phyloP scores from a whole-genome alignment of 1,284 basidiomycete genomes.

The Tilletia caries region DNA sequence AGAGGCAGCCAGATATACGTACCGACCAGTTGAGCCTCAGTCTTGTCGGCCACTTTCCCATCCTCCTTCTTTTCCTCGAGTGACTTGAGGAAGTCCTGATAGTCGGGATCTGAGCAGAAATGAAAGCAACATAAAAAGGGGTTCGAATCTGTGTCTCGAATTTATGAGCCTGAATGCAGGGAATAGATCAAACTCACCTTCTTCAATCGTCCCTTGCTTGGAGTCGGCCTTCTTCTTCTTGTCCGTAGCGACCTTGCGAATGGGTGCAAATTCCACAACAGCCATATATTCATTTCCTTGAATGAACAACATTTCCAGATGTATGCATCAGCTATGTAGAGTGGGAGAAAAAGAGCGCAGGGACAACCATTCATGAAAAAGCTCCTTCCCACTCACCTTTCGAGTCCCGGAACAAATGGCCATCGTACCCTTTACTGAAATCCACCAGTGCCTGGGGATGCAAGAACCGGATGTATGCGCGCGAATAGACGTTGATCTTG shows the following conservation, averaged over 20 bases:
- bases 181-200: slow-evolving; percentile 59
- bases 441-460: slow-evolving; percentile 66
- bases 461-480: slow-evolving; percentile 89
- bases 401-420: slow-evolving; percentile 86
- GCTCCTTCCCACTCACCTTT: slow-evolving; percentile 62
- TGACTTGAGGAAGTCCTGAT: slow-evolving; percentile 23
- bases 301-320: background rate
- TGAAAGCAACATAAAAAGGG: too few species aligned
- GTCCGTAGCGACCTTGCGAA: slow-evolving; percentile 74
- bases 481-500: slow-evolving; percentile 58
- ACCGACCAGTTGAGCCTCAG: slow-evolving; percentile 33
- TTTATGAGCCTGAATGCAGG: background rate
- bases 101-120: slow-evolving; percentile 24
- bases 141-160: background rate
- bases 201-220: slow-evolving; percentile 71
- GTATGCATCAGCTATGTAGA: background rate
- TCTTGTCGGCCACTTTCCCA: slow-evolving; percentile 22
- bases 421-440: slow-evolving; percentile 83
- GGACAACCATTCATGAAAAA: background rate
- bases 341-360: background rate
- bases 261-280: slow-evolving; percentile 89
- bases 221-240: slow-evolving; percentile 68
- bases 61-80: slow-evolving; percentile 21
- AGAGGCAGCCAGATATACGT: too few species aligned
- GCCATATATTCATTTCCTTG: slow-evolving; percentile 76